Evolutionary conservation across 768 basidiomycete species (phyloP).

Genomic region (Asterophora parasitica): DNA sequence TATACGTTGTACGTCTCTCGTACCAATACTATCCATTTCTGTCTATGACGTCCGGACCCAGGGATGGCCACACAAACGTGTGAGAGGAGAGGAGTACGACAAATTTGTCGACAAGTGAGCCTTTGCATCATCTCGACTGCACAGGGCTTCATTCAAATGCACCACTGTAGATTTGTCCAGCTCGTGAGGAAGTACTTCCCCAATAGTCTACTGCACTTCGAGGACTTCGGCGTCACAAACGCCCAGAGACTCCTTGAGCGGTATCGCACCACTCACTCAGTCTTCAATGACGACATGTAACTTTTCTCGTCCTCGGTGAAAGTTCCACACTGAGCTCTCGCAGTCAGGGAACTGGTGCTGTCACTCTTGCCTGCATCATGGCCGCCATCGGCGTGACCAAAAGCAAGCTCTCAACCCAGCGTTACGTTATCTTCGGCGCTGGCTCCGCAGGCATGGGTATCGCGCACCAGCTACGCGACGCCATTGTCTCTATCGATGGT

Average conservation of each 20-base stretch:
- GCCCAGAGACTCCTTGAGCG: slow-evolving; percentile 62
- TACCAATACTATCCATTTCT: not conserved
- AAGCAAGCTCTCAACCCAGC: slow-evolving; percentile 62
- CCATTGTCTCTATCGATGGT: slow-evolving; percentile 55
- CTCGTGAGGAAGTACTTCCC: slow-evolving; percentile 71
- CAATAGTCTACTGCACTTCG: slow-evolving; percentile 69
- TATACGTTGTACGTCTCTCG: slow-evolving; percentile 54
- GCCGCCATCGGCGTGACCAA: slow-evolving; percentile 66
- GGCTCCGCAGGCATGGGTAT: slow-evolving; percentile 84
- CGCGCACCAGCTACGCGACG: slow-evolving; percentile 69
- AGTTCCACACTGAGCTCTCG: not conserved
- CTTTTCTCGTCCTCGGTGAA: slow-evolving; percentile 6
- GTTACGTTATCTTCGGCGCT: slow-evolving; percentile 74
- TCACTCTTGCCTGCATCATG: slow-evolving; percentile 66
- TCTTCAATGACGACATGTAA: slow-evolving; percentile 86
- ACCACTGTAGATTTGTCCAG: slow-evolving; percentile 56
- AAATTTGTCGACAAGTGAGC: slow-evolving; percentile 67
- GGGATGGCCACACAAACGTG: slow-evolving; percentile 70
- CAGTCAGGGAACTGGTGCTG: slow-evolving; percentile 75
- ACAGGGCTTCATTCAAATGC: not conserved
- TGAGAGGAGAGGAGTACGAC: slow-evolving; percentile 73
- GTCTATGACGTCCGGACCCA: slow-evolving; percentile 20
- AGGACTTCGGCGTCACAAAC: slow-evolving; percentile 80
- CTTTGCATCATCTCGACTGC: not conserved
- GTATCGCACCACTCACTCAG: slow-evolving; percentile 59